phyloP scores from a whole-genome alignment of 2,329 filamentous ascomycete genomes.

The Pyricularia pennisetigena region DNA sequence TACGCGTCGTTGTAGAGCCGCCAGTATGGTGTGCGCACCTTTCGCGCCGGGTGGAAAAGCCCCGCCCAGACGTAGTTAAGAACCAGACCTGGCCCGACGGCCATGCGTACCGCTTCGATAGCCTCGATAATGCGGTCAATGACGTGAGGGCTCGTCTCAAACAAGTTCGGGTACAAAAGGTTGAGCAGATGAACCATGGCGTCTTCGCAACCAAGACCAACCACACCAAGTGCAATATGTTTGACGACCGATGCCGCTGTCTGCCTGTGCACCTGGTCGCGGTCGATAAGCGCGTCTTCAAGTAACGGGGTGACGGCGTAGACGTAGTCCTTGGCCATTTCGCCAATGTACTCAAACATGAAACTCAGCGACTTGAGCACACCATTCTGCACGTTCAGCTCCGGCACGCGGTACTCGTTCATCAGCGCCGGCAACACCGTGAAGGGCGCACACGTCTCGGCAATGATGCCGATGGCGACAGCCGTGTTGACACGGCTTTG shows the following conservation, averaged over 20 bases:
- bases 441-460: constrained; percentile 96
- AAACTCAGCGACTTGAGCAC: constrained; percentile 95
- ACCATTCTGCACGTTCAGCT: constrained; percentile 97
- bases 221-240: constrained; percentile 94
- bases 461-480: constrained; percentile 96
- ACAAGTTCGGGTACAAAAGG: constrained; percentile 90
- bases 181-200: constrained; percentile 98
- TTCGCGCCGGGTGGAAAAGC: constrained; percentile 90
- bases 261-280: constrained; percentile 95
- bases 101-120: constrained; percentile 90
- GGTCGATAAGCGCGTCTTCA: constrained; percentile 93
- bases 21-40: constrained; percentile 94
- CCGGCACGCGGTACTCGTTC: constrained; percentile 98
- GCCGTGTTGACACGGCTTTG: constrained; percentile 98
- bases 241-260: constrained; percentile 96
- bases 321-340: constrained; percentile 99
- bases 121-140: constrained; percentile 97
- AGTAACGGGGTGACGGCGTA: constrained; percentile 94
- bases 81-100: constrained; percentile 81
- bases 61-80: constrained; percentile 99
- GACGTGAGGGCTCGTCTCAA: constrained; percentile 95
- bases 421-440: constrained; percentile 97
- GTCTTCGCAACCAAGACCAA: constrained; percentile 93
- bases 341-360: constrained; percentile 97
- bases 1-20: constrained; percentile 95